Conservation (phyloP, 2,329 filamentous ascomycete genomes). For the Calonectria pseudoreteaudii region DNA sequence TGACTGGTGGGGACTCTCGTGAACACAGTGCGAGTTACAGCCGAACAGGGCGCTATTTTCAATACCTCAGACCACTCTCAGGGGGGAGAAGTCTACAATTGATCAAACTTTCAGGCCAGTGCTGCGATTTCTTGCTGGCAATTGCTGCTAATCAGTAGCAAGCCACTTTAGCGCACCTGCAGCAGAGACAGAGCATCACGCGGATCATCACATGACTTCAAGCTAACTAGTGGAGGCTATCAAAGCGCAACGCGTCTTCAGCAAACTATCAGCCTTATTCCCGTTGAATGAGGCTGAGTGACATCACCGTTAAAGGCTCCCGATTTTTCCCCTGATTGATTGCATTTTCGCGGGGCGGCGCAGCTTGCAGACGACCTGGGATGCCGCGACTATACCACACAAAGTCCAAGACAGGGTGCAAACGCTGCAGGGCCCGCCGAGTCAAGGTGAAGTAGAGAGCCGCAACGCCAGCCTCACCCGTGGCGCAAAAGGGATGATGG, state of each 20-base stretch:
- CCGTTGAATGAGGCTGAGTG: not conserved
- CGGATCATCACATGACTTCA: conserved; percentile 3
- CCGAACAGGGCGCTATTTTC: not conserved
- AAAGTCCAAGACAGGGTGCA: conserved; percentile 47
- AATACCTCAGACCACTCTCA: not conserved
- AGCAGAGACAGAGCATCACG: not conserved
- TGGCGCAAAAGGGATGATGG: not conserved
- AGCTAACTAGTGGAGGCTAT: not conserved
- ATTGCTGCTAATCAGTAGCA: not conserved
- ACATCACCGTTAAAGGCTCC: not conserved
- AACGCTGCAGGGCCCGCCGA: conserved; percentile 40
- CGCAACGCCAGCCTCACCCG: not conserved
- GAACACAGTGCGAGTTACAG: not conserved
- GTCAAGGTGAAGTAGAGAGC: conserved; percentile 38
- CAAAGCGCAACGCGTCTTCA: conserved; percentile 7
- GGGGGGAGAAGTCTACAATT: too few species aligned
- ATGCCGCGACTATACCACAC: conserved; percentile 44
- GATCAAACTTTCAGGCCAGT: not conserved
- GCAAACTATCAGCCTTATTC: conserved; percentile 5
- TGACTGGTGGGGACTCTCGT: not conserved
- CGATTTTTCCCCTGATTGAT: not conserved
- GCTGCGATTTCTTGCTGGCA: not conserved
- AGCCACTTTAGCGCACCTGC: not conserved
- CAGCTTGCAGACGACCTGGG: not conserved
- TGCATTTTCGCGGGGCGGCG: not conserved